These are phyloP conservation scores for Dendrobium officinale DNA, from an alignment of 106 monocot species.

Conservation along the genomic window DNA sequence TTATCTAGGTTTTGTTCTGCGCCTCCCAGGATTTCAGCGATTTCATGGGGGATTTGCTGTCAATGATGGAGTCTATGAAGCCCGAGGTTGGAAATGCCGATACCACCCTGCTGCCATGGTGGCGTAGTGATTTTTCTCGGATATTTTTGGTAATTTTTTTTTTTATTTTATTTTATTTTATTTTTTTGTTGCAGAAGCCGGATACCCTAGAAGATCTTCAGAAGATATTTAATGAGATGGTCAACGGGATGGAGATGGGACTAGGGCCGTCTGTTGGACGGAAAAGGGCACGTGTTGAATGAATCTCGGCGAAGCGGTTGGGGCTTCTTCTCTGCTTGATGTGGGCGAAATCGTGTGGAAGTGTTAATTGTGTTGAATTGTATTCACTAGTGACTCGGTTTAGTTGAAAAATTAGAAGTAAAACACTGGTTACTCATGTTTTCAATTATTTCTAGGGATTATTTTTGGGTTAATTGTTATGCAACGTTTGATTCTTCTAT, in stretches of 20 bases:
- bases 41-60: slow-evolving; percentile 82
- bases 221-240: slow-evolving; percentile 76
- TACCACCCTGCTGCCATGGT: background rate
- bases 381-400: background rate
- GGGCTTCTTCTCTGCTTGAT: background rate
- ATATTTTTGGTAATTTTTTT: background rate
- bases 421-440: too few species aligned
- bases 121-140: background rate
- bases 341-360: background rate
- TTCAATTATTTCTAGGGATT: too few species aligned
- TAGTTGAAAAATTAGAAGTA: background rate
- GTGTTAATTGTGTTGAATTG: background rate
- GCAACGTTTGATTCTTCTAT: too few species aligned
- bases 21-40: slow-evolving; percentile 26
- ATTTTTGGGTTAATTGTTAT: too few species aligned
- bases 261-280: background rate
- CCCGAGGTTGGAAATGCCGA: slow-evolving; percentile 41
- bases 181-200: slow-evolving; percentile 38
- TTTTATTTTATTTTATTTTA: background rate
- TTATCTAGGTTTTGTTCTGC: background rate
- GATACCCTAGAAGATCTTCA: slow-evolving; percentile 82
- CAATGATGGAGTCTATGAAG: slow-evolving; percentile 64
- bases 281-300: slow-evolving; percentile 32
- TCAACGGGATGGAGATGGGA: slow-evolving; percentile 23
- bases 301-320: background rate